Base-by-base conservation (phyloP, 2,329 filamentous ascomycete genomes). In the Elsinoe ampelina region DNA sequence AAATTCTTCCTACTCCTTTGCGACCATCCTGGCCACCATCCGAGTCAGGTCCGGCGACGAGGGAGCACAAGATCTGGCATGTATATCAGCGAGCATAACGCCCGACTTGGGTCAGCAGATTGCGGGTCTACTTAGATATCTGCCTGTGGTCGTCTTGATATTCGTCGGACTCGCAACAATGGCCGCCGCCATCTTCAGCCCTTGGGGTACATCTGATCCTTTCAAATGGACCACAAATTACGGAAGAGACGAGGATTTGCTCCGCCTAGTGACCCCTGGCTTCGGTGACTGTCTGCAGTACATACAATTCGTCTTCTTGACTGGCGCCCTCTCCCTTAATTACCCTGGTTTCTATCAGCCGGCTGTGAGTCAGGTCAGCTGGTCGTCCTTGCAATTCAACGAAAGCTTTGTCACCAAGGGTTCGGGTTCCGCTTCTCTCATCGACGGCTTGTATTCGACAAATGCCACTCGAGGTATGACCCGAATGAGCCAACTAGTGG, bases 191-290 rank as follows among this genome's bases (percentile, higher is more conserved):
- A 88, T 95, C 36, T 92, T 84, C 68, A 96, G 91, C 66, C 93
- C 93, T 0, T 98, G 93, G 92, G 93, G 93, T 17, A 88, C 89
- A 1, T 83, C 83, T 6, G 87, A 98, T 68, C 79, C 92, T 17
- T 97, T 97, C 69, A 85, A 88, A 63, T 98, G 92, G 90, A 90
- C 89, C n/a, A 95, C 89, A 67, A 98, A 98, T 68, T 97, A 95
- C 68, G 93, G 93, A 35, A 84, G 92, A 63, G 93, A 98, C 64
- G 87, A 89, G 60, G 93, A 98, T 72, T 76, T 96, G 62, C 77
- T 98, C 55, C 84, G 93, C 57, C 77, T 98, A 48, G 89, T 98
- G 34, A 98, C 93, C 0, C 93, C 93, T 4, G 93, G 93, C 0
- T 97, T 98, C 68, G 90, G 89, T 5, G 93, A 98, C 68, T 98